These are phyloP conservation scores for Neopestalotiopsis clavispora DNA, from an alignment of 2,329 filamentous ascomycete species.

Conservation along the genomic window DNA sequence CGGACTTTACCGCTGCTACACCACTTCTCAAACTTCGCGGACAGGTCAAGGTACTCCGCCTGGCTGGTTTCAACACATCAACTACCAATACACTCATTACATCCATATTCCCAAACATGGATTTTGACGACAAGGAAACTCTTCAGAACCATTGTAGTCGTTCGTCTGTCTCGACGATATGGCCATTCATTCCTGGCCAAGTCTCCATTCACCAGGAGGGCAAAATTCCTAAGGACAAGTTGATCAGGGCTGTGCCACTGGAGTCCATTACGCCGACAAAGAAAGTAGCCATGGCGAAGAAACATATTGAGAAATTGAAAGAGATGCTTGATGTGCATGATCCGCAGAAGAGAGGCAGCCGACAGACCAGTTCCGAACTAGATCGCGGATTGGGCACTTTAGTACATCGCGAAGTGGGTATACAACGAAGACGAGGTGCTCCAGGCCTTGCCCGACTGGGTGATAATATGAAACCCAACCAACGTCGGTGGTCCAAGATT, in stretches of 20 bases:
- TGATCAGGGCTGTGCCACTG: neutral
- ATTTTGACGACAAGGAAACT: neutral
- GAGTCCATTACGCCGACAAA: neutral
- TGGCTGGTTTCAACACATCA: slow-evolving; percentile 15
- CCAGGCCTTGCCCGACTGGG: neutral
- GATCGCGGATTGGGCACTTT: neutral
- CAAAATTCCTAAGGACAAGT: neutral
- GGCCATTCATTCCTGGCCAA: slow-evolving; percentile 18
- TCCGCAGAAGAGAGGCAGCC: neutral
- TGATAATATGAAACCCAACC: neutral
- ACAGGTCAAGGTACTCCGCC: slow-evolving; percentile 12
- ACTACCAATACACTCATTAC: slow-evolving; percentile 5
- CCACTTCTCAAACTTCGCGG: neutral
- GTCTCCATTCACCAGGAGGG: neutral
- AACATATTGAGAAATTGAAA: neutral
- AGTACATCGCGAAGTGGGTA: neutral
- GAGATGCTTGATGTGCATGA: slow-evolving; percentile 14
- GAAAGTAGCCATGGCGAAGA: neutral
- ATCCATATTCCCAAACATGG: slow-evolving; percentile 9
- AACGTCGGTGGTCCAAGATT: neutral
- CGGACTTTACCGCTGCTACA: slow-evolving; percentile 1
- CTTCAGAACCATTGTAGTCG: slow-evolving; percentile 5
- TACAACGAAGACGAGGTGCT: neutral
- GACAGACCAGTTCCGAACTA: neutral
- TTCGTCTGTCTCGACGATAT: slow-evolving; percentile 11